Base-by-base conservation (phyloP, 2,329 filamentous ascomycete genomes). In the Microcyclospora tardicrescens region DNA sequence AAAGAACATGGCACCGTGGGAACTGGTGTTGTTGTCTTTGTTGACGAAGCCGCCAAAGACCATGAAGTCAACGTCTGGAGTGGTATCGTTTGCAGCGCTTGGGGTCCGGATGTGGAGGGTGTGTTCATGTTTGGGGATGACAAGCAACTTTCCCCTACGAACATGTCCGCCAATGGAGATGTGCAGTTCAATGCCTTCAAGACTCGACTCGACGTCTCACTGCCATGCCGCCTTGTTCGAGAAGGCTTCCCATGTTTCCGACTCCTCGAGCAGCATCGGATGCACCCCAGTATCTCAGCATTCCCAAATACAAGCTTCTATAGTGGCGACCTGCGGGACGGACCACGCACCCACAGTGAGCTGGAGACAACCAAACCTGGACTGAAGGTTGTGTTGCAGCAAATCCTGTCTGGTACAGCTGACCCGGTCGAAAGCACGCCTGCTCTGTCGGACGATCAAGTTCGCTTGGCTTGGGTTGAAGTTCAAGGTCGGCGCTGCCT, bases 81-180 rank as follows among this genome's bases (percentile, higher is more conserved):
- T 13, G 37, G 34, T 8, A 37, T 51, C n/a, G 32, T 45, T 5
- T 43, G 33, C 36, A 13, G 34, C 24, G 34, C 24, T 13, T 45
- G 43, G 43, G 30, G 41, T 2, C 14, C 19, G 12, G 12, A 9
- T 3, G 45, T 45, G 10, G 24, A 37, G n/a, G 28, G 45, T 9
- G 38, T 45, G 2, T 36, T 50, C 36, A 2, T 50, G 39, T 43
- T 44, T 28, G 48, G 46, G 10, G 45, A 50, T 31, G 39, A 44
- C n/a, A 43, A 42, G 46, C 43, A 43, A 24, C 39, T 48, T 2
- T 16, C 32, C 2, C 48, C 46, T 1, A 35, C 44, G n/a, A 49
- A 49, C 38, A 47, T 42, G 0, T 44, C 34, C 24, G 16, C 32
- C 2, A 40, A 36, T 11, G 36, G 43, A 3, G n/a, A 28, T 0